Evolutionary conservation across 2,329 filamentous ascomycete species (phyloP).

Genomic region (Plenodomus lindquistii): DNA sequence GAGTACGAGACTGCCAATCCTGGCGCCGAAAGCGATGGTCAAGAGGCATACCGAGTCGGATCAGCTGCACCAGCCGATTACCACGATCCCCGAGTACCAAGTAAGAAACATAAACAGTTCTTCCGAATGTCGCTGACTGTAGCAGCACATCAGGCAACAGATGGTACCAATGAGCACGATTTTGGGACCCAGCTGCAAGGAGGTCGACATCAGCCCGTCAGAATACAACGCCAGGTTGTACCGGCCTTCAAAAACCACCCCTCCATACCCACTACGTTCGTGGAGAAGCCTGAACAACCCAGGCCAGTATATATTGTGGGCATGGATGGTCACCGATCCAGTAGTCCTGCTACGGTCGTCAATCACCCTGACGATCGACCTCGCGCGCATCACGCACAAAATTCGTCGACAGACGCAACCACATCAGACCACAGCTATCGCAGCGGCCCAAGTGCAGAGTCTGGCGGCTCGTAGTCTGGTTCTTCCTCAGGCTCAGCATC

Average conservation of each 20-base stretch:
- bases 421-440: constrained; percentile 28
- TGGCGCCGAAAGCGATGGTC: constrained; percentile 52
- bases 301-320: constrained; percentile 22
- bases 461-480: constrained; percentile 31
- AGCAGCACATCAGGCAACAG: constrained; percentile 26
- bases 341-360: constrained; percentile 5
- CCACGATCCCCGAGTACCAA: not conserved
- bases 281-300: constrained; percentile 18
- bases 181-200: constrained; percentile 17
- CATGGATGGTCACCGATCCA: constrained; percentile 33
- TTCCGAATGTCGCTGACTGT: constrained; percentile 13
- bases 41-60: constrained; percentile 27
- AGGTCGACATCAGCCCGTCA: constrained; percentile 4
- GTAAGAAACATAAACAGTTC: not conserved
- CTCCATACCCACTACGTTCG: constrained; percentile 1
- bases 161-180: constrained; percentile 35
- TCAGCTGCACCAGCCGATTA: constrained; percentile 16
- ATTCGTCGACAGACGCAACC: constrained; percentile 22
- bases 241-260: constrained; percentile 3
- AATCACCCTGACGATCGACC: constrained; percentile 30
- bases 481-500: constrained; percentile 24
- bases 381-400: constrained; percentile 22
- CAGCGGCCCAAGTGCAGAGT: constrained; percentile 32
- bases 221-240: constrained; percentile 4
- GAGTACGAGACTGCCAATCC: constrained; percentile 58